These are phyloP conservation scores for Cytospora piceae DNA, from an alignment of 2,329 filamentous ascomycete genomes.

Conservation along the genomic window DNA sequence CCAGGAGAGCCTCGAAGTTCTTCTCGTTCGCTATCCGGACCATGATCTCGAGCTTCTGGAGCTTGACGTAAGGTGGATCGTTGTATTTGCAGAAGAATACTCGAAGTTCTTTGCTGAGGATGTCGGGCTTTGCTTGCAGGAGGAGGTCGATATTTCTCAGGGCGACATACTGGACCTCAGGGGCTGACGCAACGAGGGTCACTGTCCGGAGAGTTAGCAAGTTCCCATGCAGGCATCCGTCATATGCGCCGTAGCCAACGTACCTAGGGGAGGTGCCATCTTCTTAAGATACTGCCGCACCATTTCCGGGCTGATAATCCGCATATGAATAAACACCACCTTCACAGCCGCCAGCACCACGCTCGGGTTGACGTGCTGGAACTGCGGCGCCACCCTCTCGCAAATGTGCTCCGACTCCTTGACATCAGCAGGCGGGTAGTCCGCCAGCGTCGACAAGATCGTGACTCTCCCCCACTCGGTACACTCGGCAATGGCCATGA, in stretches of 20 bases:
- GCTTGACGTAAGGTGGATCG: conserved; percentile 94
- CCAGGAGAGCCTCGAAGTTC: conserved; percentile 92
- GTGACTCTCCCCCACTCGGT: conserved; percentile 98
- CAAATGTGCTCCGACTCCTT: conserved; percentile 99
- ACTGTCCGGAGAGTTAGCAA: conserved; percentile 55
- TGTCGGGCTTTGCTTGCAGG: conserved; percentile 93
- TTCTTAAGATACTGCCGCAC: conserved; percentile 91
- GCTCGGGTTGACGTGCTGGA: conserved; percentile 97
- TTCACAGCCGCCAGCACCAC: conserved; percentile 98
- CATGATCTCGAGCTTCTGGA: conserved; percentile 99
- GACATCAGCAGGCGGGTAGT: conserved; percentile 83
- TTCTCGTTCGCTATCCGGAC: conserved; percentile 97
- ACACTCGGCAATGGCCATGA: conserved; percentile 96
- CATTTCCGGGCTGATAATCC: conserved; percentile 74
- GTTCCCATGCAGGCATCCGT: conserved; percentile 11
- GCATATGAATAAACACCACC: conserved; percentile 97
- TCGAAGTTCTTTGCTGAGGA: conserved; percentile 93
- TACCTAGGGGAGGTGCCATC: conserved; percentile 94
- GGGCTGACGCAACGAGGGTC: conserved; percentile 90
- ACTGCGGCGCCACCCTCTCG: conserved; percentile 92
- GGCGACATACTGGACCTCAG: conserved; percentile 97
- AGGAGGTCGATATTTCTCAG: conserved; percentile 94
- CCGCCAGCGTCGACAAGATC: conserved; percentile 84
- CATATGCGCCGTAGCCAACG: conserved; percentile 34
- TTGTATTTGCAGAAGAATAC: conserved; percentile 99